phyloP scores from a whole-genome alignment of 2,329 filamentous ascomycete genomes.

The Claviceps digitariae region DNA sequence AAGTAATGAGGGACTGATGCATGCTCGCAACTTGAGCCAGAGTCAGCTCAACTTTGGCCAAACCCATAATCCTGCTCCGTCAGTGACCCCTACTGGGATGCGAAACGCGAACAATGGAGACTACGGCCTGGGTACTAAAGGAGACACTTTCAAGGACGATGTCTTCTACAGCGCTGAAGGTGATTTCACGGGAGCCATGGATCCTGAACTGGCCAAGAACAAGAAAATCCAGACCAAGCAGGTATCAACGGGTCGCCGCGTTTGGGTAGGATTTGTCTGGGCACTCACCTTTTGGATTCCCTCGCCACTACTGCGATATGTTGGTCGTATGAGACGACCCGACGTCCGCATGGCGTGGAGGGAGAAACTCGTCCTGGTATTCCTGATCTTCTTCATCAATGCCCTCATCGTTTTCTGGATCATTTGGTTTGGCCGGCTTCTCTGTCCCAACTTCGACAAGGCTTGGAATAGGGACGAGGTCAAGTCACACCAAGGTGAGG shows the following conservation, averaged over 20 bases:
- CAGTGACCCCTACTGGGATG: slow-evolving; percentile 44
- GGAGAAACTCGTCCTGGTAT: slow-evolving; percentile 77
- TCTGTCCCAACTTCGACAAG: slow-evolving; percentile 88
- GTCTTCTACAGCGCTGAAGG: slow-evolving; percentile 62
- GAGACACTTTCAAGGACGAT: slow-evolving; percentile 62
- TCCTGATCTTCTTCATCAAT: slow-evolving; percentile 73
- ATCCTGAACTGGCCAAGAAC: slow-evolving; percentile 64
- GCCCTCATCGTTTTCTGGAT: slow-evolving; percentile 82
- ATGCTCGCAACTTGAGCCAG: slow-evolving; percentile 42
- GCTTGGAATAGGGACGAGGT: slow-evolving; percentile 68
- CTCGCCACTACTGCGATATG: slow-evolving; percentile 61
- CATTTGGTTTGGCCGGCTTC: slow-evolving; percentile 64
- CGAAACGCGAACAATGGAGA: slow-evolving; percentile 55
- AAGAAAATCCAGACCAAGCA: slow-evolving; percentile 62
- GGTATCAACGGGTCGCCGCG: slow-evolving; percentile 48
- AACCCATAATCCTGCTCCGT: slow-evolving; percentile 34
- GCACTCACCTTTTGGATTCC: slow-evolving; percentile 87
- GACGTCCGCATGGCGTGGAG: slow-evolving; percentile 97
- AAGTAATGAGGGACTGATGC: slow-evolving; percentile 60
- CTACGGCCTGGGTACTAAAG: slow-evolving; percentile 79
- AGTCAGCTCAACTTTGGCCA: slow-evolving; percentile 38
- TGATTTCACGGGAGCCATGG: slow-evolving; percentile 54
- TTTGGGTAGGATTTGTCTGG: slow-evolving; percentile 79
- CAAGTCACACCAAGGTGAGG: slow-evolving; percentile 50
- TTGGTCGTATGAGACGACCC: slow-evolving; percentile 93